These are phyloP conservation scores for Halocafeteria seosinensis DNA, from an alignment of 108 stramenopile species.

Conservation along the genomic window DNA sequence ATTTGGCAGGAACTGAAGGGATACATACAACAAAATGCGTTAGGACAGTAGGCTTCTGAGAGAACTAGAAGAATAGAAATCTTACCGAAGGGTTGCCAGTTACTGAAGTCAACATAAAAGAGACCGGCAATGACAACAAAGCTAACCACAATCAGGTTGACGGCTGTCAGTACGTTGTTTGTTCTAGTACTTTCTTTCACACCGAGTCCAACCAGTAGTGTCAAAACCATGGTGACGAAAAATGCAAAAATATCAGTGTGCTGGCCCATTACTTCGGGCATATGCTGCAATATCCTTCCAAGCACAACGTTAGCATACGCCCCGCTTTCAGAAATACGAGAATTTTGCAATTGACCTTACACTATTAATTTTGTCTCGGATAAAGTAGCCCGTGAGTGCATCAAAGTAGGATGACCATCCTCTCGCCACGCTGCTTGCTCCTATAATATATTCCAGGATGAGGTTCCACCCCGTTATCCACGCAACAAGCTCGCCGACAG, in stretches of 20 bases:
- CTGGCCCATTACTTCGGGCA: constrained; percentile 22
- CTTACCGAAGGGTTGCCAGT: constrained; percentile 17
- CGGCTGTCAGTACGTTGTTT: constrained; percentile 35
- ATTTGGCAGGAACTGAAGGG: neutral
- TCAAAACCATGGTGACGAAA: constrained; percentile 29
- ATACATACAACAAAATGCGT: no score
- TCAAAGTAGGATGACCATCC: constrained; percentile 37
- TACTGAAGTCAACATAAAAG: neutral
- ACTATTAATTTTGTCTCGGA: neutral
- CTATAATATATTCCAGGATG: constrained; percentile 40
- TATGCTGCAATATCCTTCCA: constrained; percentile 13
- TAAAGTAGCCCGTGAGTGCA: neutral
- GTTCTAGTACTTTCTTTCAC: constrained; percentile 37
- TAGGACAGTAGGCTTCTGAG: no score
- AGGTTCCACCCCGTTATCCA: constrained; percentile 39
- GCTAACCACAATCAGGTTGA: constrained; percentile 31
- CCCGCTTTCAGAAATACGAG: no score
- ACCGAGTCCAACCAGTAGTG: constrained; percentile 27
- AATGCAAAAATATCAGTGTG: neutral
- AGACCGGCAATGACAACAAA: constrained; percentile 29
- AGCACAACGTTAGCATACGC: no score
- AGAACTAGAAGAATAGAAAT: no score
- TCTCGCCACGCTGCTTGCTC: constrained; percentile 34
- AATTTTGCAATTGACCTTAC: constrained; percentile 10
- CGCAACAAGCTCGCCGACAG: constrained; percentile 34